Evolutionary conservation across 768 basidiomycete genomes (phyloP), one percentile per base, ranked within the genome.

Genomic region (Leccinum sublutescens): DNA sequence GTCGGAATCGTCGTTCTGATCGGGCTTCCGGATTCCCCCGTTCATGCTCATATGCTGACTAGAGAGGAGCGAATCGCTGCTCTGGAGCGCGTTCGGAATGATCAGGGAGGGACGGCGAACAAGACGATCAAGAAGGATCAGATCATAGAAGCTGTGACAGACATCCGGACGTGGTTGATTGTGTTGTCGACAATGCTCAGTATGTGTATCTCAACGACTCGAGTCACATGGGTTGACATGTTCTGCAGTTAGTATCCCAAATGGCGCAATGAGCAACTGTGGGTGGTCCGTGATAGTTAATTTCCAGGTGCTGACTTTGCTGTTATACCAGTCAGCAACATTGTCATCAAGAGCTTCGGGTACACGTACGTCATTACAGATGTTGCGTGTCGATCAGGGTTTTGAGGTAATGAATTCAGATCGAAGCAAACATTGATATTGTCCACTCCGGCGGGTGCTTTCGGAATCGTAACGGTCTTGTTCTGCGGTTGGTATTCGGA

Each of bases 401-500:
- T 38, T 15, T 54, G 27, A 50, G 33, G 5, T 7, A 7, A 40
- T 36, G 49, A n/a, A 40, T n/a, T 31, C 47, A 85, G 83, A 11
- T 81, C 86, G 7, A 82, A 78, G 66, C 84, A 86, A 66, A 82
- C 85, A 0, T 71, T 88, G 15, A 86, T 87, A 43, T 65, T 86
- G 27, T 79, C 79, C 4, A 84, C 86, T 0, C 86, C 85, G 3
- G 78, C 70, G 21, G 87, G 86, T 3, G 76, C 72, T 9, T 68
- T 88, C 25, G 79, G 77, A 4, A 77, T 84, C 0, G 45, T 72
- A 4, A 85, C 76, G 59, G 79, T 81, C 2, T 61, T 86, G 17
- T 64, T 78, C 5, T 85, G 83, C 61, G 85, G 85, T 3, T 87
- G 83, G 80, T 85, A 85, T 66, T 85, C 86, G 0, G 87, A 87